Evolutionary conservation across 2,329 filamentous ascomycete genomes (phyloP).

Genomic region (Byssochlamys sp.): DNA sequence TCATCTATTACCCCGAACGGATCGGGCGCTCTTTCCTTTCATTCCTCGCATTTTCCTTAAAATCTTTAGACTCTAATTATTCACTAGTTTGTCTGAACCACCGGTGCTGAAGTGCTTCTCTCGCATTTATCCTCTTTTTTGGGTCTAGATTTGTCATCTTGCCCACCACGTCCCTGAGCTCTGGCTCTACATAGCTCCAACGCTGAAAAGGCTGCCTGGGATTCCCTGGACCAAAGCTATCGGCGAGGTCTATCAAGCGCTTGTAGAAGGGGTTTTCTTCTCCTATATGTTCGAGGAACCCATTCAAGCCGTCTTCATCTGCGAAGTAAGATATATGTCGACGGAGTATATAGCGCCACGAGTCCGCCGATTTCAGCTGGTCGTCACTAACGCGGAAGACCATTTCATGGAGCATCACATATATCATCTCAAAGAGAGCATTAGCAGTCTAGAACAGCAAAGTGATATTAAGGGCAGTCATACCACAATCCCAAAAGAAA

Average conservation of each 20-base stretch:
- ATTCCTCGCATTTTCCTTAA: no score
- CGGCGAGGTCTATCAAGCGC: conserved; percentile 28
- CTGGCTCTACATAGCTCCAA: conserved; percentile 32
- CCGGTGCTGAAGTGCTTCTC: conserved; percentile 21
- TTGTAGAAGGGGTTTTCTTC: conserved; percentile 30
- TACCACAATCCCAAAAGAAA: conserved; percentile 27
- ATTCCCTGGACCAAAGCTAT: conserved; percentile 30
- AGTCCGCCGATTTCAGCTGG: conserved; percentile 11
- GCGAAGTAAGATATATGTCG: conserved; percentile 41
- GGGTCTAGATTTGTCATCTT: conserved; percentile 26
- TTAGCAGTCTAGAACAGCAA: conserved; percentile 2
- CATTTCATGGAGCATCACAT: conserved; percentile 20
- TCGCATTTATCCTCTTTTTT: conserved; percentile 17
- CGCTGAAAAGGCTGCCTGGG: conserved; percentile 32
- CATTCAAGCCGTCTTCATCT: conserved; percentile 18
- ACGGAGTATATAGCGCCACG: conserved; percentile 15
- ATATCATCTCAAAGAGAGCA: conserved; percentile 14
- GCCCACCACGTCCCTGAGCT: conserved; percentile 21
- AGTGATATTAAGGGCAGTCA: conserved; percentile 1
- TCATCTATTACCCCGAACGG: no score
- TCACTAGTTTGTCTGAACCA: conserved; percentile 13
- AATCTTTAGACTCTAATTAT: no score
- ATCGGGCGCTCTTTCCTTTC: no score
- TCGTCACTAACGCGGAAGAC: conserved; percentile 16
- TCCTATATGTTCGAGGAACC: conserved; percentile 33